phyloP scores from a whole-genome alignment of 1,284 basidiomycete species.

The Ustilago sp. region DNA sequence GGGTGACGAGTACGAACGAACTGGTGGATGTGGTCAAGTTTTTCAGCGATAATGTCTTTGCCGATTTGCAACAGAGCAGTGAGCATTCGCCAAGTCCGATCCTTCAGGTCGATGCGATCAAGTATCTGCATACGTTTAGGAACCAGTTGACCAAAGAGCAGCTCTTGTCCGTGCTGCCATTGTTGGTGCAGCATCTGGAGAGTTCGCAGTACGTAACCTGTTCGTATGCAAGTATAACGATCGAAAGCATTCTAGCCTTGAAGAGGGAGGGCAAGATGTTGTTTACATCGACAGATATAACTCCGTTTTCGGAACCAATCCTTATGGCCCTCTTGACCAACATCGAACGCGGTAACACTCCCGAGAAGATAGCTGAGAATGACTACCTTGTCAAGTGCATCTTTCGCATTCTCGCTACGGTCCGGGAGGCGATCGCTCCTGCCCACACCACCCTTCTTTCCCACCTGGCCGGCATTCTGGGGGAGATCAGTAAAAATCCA shows the following conservation, averaged over 20 bases:
- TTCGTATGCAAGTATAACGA: conserved; percentile 71
- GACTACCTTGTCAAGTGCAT: conserved; percentile 98
- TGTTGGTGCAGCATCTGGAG: conserved; percentile 84
- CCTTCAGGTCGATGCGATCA: conserved; percentile 92
- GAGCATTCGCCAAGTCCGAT: conserved; percentile 75
- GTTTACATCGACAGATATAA: conserved; percentile 86
- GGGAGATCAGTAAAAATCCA: conserved; percentile 91
- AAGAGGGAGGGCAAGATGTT: conserved; percentile 74
- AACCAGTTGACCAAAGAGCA: conserved; percentile 94
- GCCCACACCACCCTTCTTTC: conserved; percentile 78
- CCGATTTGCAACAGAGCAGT: conserved; percentile 83
- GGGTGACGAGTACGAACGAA: conserved; percentile 91
- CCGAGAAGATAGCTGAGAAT: conserved; percentile 96
- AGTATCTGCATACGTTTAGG: conserved; percentile 79
- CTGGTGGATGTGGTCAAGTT: conserved; percentile 94
- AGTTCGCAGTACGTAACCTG: conserved; percentile 70
- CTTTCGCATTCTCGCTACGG: conserved; percentile 93
- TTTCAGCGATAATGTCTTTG: conserved; percentile 90
- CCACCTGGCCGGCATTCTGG: conserved; percentile 84
- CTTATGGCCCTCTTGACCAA: conserved; percentile 82
- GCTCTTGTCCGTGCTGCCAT: conserved; percentile 87
- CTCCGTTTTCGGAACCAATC: conserved; percentile 81
- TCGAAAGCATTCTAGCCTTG: conserved; percentile 78
- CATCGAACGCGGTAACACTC: conserved; percentile 83
- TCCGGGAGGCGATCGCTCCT: conserved; percentile 81